phyloP scores from a whole-genome alignment of 352 stramenopile species.

The Phytophthora tubulina region DNA sequence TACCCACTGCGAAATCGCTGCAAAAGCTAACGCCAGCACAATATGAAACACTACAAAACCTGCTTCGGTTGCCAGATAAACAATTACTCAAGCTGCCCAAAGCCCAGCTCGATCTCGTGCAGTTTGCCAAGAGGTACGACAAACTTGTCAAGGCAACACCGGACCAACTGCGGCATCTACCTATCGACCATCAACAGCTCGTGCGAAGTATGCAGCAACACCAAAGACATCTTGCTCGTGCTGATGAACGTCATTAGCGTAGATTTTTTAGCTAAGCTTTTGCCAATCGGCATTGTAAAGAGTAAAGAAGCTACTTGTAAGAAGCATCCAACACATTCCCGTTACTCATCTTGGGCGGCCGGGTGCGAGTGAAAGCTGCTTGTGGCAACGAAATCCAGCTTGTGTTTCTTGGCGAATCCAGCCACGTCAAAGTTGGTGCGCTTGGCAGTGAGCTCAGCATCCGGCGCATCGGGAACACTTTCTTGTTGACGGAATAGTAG shows the following conservation, averaged over 20 bases:
- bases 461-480: conserved; percentile 10
- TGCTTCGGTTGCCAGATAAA: conserved; percentile 44
- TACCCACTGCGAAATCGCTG: conserved; percentile 28
- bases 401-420: conserved; percentile 45
- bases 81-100: conserved; percentile 49
- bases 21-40: conserved; percentile 43
- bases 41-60: conserved; percentile 51
- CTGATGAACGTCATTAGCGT: conserved; percentile 17
- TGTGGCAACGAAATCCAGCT: conserved; percentile 42
- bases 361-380: conserved; percentile 61
- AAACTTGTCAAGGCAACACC: conserved; percentile 48
- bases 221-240: conserved; percentile 10
- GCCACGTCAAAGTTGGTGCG: conserved; percentile 63
- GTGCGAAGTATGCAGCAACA: conserved; percentile 47
- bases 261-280: background rate
- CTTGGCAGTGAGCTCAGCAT: conserved; percentile 37
- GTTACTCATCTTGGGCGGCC: conserved; percentile 24
- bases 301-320: conserved; percentile 6
- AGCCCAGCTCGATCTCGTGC: conserved; percentile 56
- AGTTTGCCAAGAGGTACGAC: conserved; percentile 67
- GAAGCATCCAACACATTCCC: background rate
- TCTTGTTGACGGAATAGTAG: conserved; percentile 56
- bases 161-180: conserved; percentile 46
- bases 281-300: conserved; percentile 14
- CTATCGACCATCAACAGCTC: conserved; percentile 52